Percentiles rank a stretch among this genome's conserved stretches.
Conservation (phyloP, 805 yeast species). For the Brettanomyces sp. region DNA sequence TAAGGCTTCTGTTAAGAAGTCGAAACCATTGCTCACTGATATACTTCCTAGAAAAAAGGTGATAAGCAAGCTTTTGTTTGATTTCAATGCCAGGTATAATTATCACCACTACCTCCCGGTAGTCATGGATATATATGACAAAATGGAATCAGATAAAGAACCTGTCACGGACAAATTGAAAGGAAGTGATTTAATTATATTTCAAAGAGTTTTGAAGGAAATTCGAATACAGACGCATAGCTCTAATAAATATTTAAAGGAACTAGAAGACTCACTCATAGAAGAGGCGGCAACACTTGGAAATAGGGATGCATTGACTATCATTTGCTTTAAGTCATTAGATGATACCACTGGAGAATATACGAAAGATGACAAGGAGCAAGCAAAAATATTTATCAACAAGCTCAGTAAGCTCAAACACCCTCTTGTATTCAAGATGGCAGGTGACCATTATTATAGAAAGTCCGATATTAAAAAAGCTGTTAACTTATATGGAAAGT, state of each 20-base stretch:
- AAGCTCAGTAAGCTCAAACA: conserved; percentile 52
- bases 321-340: conserved; percentile 61
- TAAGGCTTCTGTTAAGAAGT: neutral
- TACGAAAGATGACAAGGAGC: conserved; percentile 43
- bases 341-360: conserved; percentile 20
- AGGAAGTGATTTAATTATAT: conserved; percentile 54
- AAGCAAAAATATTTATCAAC: conserved; percentile 55
- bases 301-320: conserved; percentile 68
- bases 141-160: conserved; percentile 28
- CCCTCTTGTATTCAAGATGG: conserved; percentile 66
- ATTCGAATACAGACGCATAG: conserved; percentile 54
- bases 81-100: conserved; percentile 50
- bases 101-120: conserved; percentile 46
- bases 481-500: conserved; percentile 46
- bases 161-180: conserved; percentile 25
- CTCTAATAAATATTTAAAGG: conserved; percentile 44
- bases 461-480: conserved; percentile 45
- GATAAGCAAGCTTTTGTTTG: conserved; percentile 54
- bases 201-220: conserved; percentile 58
- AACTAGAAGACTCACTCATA: conserved; percentile 62
- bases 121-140: conserved; percentile 40
- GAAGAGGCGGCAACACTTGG: conserved; percentile 82
- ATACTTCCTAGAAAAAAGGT: conserved; percentile 51
- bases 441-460: conserved; percentile 65
- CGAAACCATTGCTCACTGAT: conserved; percentile 31